These are phyloP conservation scores for Phytopythium vexans DNA, from an alignment of 352 stramenopile species.

Conservation along the genomic window DNA sequence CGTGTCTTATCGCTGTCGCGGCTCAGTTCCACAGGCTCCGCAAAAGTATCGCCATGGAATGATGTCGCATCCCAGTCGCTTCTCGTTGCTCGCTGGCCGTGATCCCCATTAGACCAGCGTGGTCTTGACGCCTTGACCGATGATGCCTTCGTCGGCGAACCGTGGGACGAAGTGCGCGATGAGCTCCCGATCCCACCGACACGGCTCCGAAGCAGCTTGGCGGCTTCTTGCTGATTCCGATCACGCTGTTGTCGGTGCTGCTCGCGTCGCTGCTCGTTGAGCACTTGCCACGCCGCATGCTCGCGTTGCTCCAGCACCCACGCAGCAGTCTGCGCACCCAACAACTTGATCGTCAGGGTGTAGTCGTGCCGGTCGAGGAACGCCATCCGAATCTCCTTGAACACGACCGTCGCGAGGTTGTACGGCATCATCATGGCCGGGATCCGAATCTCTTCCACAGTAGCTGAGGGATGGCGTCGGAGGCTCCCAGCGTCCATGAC, in stretches of 20 bases:
- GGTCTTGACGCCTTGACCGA: too few species aligned
- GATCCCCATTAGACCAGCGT: too few species aligned
- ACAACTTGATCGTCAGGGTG: constrained; percentile 49
- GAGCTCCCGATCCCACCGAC: constrained; percentile 19
- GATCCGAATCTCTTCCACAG: constrained; percentile 32
- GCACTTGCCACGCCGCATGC: constrained; percentile 16
- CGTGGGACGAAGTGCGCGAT: too few species aligned
- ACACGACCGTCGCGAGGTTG: constrained; percentile 34
- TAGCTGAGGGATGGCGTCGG: constrained; percentile 10
- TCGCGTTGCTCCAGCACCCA: constrained; percentile 53
- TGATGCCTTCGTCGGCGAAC: neutral
- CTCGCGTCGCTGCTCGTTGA: constrained; percentile 31
- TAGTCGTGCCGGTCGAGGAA: constrained; percentile 41
- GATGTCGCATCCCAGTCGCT: too few species aligned
- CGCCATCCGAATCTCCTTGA: constrained; percentile 48
- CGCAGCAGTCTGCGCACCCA: constrained; percentile 47
- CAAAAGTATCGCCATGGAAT: too few species aligned
- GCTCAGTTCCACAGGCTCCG: too few species aligned
- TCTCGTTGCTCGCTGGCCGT: too few species aligned
- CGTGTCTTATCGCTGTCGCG: too few species aligned
- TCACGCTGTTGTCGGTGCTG: constrained; percentile 12
- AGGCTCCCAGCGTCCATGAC: constrained; percentile 65
- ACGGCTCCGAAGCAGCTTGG: constrained; percentile 49
- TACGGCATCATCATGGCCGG: constrained; percentile 63
- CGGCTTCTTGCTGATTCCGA: constrained; percentile 31